Evolutionary conservation across 371 early-diverging fungal species (phyloP).

Genomic region (Gilbertella persicaria): DNA sequence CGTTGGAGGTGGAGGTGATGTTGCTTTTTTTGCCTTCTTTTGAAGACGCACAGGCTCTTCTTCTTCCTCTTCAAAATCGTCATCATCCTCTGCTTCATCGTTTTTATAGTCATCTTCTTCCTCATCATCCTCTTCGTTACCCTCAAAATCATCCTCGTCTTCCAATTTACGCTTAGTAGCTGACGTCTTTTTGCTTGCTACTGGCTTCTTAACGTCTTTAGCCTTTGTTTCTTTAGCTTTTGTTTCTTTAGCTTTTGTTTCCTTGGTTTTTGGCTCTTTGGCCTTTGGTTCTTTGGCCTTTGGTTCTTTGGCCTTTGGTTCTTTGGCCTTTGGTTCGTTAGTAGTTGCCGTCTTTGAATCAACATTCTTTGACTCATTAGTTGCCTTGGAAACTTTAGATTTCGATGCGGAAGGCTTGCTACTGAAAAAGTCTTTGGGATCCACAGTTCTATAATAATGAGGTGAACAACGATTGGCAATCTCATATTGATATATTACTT

Average conservation of each 20-base stretch:
- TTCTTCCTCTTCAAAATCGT: constrained; percentile 21
- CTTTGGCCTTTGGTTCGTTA: background rate
- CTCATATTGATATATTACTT: background rate
- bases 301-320: background rate
- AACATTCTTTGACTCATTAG: background rate
- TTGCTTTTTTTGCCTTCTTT: constrained; percentile 21
- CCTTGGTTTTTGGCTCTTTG: background rate
- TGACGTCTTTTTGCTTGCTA: background rate
- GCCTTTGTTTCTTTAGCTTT: background rate
- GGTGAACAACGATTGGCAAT: background rate
- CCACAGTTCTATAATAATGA: background rate
- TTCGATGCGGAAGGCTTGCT: background rate
- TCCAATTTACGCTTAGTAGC: background rate
- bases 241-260: background rate
- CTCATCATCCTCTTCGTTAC: constrained; percentile 23
- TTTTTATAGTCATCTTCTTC: constrained; percentile 20
- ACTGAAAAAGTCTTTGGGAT: constrained; percentile 12
- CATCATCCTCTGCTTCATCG: constrained; percentile 23
- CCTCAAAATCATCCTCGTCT: background rate
- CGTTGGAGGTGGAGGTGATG: constrained; percentile 20
- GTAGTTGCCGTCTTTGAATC: background rate
- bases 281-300: background rate
- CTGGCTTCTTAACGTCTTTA: background rate
- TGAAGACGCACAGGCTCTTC: background rate
- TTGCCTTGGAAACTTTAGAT: background rate